phyloP scores from a whole-genome alignment of 1,139 yeast species.

The Diutina mesorugosa region DNA sequence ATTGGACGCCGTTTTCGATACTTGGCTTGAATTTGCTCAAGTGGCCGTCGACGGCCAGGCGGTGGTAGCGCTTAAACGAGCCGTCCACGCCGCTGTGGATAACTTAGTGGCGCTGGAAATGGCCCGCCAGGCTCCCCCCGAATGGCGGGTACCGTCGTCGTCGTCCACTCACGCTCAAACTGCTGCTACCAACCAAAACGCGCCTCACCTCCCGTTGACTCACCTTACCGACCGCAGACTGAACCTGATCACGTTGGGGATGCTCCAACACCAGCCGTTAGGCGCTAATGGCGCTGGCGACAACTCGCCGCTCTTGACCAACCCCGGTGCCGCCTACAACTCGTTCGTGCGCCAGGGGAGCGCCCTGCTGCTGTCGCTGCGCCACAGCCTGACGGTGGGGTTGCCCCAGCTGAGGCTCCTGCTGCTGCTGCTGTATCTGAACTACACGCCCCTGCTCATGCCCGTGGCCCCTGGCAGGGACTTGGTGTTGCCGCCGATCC shows the following conservation, averaged over 20 bases:
- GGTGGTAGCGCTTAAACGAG: not conserved
- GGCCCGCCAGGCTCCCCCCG: not conserved
- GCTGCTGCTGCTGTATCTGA: conserved; percentile 1
- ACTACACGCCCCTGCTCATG: not conserved
- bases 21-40: not conserved
- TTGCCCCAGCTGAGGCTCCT: not conserved
- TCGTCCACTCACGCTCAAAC: not conserved
- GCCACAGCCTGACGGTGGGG: not conserved
- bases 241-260: not conserved
- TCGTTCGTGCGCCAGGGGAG: not conserved
- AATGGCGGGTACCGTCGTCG: not conserved
- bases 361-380: not conserved
- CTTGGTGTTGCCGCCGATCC: not conserved
- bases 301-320: not conserved
- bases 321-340: not conserved
- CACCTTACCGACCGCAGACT: not conserved
- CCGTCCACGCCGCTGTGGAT: not conserved
- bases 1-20: not conserved
- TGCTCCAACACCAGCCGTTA: not conserved
- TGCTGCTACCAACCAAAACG: not conserved
- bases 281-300: not conserved
- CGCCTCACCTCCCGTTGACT: not conserved
- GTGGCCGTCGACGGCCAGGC: not conserved
- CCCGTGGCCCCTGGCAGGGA: not conserved
- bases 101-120: not conserved